Percentiles rank a stretch among this genome's conserved stretches.
These are phyloP conservation scores for Fusarium goolgardi DNA, from an alignment of 2,329 filamentous ascomycete genomes.

Conservation along the genomic window DNA sequence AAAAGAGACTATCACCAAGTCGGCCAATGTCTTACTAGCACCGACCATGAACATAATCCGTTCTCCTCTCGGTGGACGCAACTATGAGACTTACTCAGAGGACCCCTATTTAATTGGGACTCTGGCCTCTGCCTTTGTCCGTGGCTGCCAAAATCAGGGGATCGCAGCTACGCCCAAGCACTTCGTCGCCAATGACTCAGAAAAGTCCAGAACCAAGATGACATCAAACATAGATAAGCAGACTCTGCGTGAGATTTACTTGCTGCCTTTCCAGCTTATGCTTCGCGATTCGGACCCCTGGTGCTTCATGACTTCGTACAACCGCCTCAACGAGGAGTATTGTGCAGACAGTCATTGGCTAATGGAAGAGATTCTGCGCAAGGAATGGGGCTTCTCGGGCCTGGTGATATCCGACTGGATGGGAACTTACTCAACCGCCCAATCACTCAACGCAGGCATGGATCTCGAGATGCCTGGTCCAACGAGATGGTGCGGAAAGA, in stretches of 20 bases:
- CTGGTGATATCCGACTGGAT: conserved; percentile 14
- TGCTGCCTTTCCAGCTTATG: conserved; percentile 11
- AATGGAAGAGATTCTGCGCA: neutral
- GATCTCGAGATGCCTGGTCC: conserved; percentile 19
- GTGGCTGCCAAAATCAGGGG: conserved; percentile 5
- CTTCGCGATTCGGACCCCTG: conserved; percentile 15
- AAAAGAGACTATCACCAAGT: conserved; percentile 9
- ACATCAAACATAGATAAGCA: conserved; percentile 10
- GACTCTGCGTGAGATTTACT: conserved; percentile 10
- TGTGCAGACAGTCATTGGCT: neutral
- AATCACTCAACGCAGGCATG: neutral
- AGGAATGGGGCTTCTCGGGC: conserved; percentile 2
- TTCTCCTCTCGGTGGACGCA: conserved; percentile 8
- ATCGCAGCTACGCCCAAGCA: conserved; percentile 19
- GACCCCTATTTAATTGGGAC: conserved; percentile 1
- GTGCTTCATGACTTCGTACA: conserved; percentile 22
- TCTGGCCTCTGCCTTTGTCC: conserved; percentile 12
- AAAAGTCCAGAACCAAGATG: conserved; percentile 12
- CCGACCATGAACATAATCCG: conserved; percentile 18
- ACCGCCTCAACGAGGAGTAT: conserved; percentile 2
- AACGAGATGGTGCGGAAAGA: neutral
- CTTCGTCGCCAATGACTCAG: conserved; percentile 18
- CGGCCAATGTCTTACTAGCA: conserved; percentile 8
- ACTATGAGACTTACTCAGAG: conserved; percentile 22
- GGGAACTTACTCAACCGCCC: conserved; percentile 14